A percentile compares a stretch with the other conserved stretches of the same genome.
Evolutionary conservation across 192 early-diverging fungal genomes (phyloP).

Genomic region (Fimicolochytrium jonesii): DNA sequence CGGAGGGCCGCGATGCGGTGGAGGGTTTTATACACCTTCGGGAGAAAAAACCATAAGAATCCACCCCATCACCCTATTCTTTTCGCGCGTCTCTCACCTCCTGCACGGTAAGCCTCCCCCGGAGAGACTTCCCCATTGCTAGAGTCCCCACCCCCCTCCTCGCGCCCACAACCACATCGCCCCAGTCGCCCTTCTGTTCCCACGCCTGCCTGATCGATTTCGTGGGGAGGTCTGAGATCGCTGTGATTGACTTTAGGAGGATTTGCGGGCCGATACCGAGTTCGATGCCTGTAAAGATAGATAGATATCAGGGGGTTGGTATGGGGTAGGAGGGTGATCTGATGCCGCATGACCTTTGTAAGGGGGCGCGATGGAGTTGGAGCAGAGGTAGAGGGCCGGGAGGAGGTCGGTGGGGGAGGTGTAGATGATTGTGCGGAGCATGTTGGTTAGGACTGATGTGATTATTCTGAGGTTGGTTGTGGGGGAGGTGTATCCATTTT

Average conservation of each 20-base stretch:
- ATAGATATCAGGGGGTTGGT: background rate
- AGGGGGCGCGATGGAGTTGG: conserved; percentile 14
- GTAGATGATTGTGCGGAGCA: conserved; percentile 17
- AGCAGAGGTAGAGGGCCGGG: conserved; percentile 17
- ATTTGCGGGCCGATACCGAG: conserved; percentile 24
- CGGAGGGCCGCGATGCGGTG: conserved; percentile 12
- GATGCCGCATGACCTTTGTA: conserved; percentile 16
- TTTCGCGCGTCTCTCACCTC: no score
- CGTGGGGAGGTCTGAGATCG: conserved; percentile 15
- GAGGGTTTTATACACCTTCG: conserved; percentile 5
- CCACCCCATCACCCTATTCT: no score
- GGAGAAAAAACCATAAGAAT: no score
- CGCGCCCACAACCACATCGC: conserved; percentile 8
- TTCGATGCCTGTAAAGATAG: conserved; percentile 11
- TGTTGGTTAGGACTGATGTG: conserved; percentile 15
- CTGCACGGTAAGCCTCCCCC: no score
- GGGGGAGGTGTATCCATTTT: no score
- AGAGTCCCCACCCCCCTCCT: no score
- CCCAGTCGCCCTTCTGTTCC: conserved; percentile 19
- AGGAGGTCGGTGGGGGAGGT: conserved; percentile 11
- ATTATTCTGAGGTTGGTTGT: no score
- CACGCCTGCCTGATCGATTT: conserved; percentile 12
- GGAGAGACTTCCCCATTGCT: no score
- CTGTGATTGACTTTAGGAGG: conserved; percentile 15
- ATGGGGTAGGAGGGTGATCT: background rate